Conservation (phyloP, 306 rosid species). For the Abrus precatorius region DNA sequence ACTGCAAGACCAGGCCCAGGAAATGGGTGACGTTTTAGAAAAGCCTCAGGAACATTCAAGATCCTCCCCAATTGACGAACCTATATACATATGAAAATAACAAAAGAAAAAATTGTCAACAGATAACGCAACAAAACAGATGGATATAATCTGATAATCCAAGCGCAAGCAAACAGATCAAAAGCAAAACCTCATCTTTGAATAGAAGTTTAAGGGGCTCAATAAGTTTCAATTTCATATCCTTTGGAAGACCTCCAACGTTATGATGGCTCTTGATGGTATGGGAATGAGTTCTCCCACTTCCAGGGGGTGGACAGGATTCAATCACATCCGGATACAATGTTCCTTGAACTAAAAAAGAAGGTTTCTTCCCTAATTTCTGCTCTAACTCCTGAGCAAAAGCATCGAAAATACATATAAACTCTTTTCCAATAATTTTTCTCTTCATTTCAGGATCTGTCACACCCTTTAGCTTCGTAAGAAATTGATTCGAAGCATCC, state of each 20-base stretch:
- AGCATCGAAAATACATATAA: conserved; percentile 81
- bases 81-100: conserved; percentile 47
- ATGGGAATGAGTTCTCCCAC: conserved; percentile 90
- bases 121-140: not conserved
- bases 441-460: conserved; percentile 91
- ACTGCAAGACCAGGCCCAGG: conserved; percentile 99
- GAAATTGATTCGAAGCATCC: conserved; percentile 78
- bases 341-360: conserved; percentile 91
- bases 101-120: not conserved
- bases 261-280: conserved; percentile 99
- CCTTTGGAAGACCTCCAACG: conserved; percentile 98
- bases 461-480: conserved; percentile 82
- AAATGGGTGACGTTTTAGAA: conserved; percentile 94
- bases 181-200: conserved; percentile 87
- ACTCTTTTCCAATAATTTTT: conserved; percentile 92
- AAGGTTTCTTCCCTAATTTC: conserved; percentile 71
- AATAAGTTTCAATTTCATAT: conserved; percentile 93
- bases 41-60: conserved; percentile 78
- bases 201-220: conserved; percentile 95
- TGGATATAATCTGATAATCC: conserved; percentile 1
- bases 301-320: conserved; percentile 98
- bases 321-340: conserved; percentile 96
- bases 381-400: conserved; percentile 78
- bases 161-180: conserved; percentile 42
- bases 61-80: conserved; percentile 88